These are phyloP conservation scores for Groenewaldozyma salmanticensis DNA, from an alignment of 805 yeast species.

Conservation along the genomic window DNA sequence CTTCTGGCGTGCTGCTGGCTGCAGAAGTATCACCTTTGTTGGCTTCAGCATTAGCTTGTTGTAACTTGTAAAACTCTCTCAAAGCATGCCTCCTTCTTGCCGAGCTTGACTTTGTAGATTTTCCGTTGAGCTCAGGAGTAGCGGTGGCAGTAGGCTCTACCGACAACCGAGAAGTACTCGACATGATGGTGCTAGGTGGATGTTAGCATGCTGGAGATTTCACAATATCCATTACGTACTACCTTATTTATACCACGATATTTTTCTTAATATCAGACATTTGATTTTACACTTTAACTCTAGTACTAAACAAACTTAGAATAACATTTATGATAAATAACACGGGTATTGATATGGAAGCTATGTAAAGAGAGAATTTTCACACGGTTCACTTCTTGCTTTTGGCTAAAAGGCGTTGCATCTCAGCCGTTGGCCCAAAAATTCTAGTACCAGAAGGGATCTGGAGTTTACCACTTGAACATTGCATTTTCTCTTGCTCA, in stretches of 20 bases:
- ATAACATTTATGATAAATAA: no score
- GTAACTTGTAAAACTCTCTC: conserved; percentile 29
- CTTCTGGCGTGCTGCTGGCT: not conserved
- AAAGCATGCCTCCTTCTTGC: conserved; percentile 24
- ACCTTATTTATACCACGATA: no score
- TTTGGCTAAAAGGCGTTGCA: no score
- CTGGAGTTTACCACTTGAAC: conserved; percentile 4
- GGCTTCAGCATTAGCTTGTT: conserved; percentile 13
- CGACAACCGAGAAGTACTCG: not conserved
- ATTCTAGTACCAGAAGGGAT: not conserved
- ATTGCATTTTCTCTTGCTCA: conserved; percentile 9
- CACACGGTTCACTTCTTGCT: no score
- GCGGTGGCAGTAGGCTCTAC: not conserved
- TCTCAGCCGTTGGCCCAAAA: conserved; percentile 1
- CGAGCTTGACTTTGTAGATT: not conserved
- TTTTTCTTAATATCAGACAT: no score
- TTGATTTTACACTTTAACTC: no score
- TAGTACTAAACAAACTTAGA: no score
- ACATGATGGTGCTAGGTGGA: not conserved
- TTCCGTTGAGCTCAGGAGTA: no score
- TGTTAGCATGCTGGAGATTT: no score
- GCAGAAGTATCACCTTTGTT: not conserved
- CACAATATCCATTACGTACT: no score
- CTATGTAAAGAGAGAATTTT: no score
- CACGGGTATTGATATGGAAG: no score